Percentiles rank a stretch among this genome's conserved stretches.
Conservation (phyloP, 2,329 filamentous ascomycete genomes). For the Parastagonospora nodorum region DNA sequence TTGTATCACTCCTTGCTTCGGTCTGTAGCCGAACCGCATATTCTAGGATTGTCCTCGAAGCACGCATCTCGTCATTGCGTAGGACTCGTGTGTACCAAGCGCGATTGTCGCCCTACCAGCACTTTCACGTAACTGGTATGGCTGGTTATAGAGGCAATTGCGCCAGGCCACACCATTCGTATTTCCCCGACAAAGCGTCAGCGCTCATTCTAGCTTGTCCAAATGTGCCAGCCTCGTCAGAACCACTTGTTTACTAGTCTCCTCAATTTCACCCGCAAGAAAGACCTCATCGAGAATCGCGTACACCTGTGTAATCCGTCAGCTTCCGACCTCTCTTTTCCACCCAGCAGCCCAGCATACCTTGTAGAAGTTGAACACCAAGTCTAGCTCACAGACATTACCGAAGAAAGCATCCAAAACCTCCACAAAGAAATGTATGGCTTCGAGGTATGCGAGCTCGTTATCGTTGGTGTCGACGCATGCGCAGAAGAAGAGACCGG, state of each 20-base stretch:
- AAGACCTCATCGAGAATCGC: conserved; percentile 99
- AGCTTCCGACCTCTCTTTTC: conserved; percentile 6
- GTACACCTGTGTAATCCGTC: conserved; percentile 68
- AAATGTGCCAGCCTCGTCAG: conserved; percentile 91
- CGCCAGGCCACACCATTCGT: no score
- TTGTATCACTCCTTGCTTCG: neutral
- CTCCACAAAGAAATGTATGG: conserved; percentile 99
- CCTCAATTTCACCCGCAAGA: conserved; percentile 95
- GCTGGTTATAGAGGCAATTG: no score
- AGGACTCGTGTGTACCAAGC: no score
- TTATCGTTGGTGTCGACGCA: conserved; percentile 99
- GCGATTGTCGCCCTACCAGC: no score
- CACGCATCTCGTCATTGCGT: no score
- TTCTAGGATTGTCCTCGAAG: neutral
- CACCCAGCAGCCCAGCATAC: conserved; percentile 45
- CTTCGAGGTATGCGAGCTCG: conserved; percentile 94
- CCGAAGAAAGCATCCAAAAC: conserved; percentile 98
- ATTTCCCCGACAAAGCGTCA: neutral
- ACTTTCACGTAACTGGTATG: no score
- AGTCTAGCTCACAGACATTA: conserved; percentile 96
- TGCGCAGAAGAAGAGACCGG: conserved; percentile 97
- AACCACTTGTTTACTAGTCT: conserved; percentile 98
- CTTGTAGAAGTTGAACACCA: conserved; percentile 77
- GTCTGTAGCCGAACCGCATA: no score
- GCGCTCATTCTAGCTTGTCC: conserved; percentile 82